Conservation (phyloP, 306 rosid species). For the Lablab purpureus region DNA sequence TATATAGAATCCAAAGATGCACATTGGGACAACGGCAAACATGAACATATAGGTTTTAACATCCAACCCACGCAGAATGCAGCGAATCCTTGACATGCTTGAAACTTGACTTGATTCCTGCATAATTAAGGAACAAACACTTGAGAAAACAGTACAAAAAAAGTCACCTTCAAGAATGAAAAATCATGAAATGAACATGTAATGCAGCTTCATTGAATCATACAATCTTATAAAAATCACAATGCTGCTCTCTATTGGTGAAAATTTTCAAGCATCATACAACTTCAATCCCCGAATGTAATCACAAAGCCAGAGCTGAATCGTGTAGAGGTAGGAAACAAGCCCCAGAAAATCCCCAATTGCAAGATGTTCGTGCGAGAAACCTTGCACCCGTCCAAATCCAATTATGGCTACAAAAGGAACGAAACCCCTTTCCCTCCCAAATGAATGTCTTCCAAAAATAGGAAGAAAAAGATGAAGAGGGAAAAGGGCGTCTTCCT, state of each 20-base stretch:
- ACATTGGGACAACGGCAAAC: slow-evolving; percentile 76
- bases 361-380: slow-evolving; percentile 24
- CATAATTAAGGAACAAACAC: slow-evolving; percentile 42
- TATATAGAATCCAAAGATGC: slow-evolving; percentile 70
- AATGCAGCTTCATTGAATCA: slow-evolving; percentile 24
- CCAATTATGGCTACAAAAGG: slow-evolving; percentile 29
- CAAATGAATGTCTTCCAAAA: slow-evolving; percentile 12
- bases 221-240: slow-evolving; percentile 13
- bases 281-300: neutral
- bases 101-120: slow-evolving; percentile 83
- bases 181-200: slow-evolving; percentile 20
- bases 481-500: neutral
- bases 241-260: neutral
- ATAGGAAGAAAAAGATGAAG: neutral
- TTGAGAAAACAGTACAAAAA: slow-evolving; percentile 23
- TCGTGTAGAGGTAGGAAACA: slow-evolving; percentile 12
- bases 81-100: slow-evolving; percentile 90
- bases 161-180: neutral
- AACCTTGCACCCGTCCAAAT: slow-evolving; percentile 27
- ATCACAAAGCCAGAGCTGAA: slow-evolving; percentile 28
- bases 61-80: slow-evolving; percentile 89
- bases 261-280: neutral
- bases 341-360: neutral
- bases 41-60: slow-evolving; percentile 79
- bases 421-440: slow-evolving; percentile 15